A percentile compares a stretch with the other conserved stretches of the same genome.
phyloP scores from a whole-genome alignment of 768 basidiomycete genomes.

The Calocera viscosa region DNA sequence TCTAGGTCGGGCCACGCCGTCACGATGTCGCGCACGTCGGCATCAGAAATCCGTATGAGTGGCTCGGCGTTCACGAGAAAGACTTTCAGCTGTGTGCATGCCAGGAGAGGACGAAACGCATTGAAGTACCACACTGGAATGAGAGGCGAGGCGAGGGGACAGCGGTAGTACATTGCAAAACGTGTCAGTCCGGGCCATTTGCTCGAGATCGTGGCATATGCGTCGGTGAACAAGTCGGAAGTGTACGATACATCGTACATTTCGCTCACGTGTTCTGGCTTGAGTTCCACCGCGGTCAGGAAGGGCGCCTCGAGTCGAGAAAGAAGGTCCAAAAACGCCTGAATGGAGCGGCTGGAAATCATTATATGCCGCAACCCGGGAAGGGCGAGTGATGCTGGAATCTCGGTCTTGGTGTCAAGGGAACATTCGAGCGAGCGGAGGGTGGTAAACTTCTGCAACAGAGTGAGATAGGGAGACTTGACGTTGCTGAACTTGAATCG shows the following conservation, averaged over 20 bases:
- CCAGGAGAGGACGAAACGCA: neutral
- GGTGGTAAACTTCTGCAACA: neutral
- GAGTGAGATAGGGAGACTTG: neutral
- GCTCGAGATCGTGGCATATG: neutral
- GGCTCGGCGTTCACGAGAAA: neutral
- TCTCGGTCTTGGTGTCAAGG: neutral
- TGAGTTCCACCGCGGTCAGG: neutral
- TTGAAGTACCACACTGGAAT: neutral
- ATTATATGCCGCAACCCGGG: neutral
- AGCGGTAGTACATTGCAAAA: neutral
- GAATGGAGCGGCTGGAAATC: neutral
- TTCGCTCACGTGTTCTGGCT: neutral
- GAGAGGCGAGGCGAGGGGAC: neutral
- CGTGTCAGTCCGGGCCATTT: neutral
- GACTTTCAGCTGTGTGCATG: neutral
- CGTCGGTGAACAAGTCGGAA: neutral
- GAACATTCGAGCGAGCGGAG: conserved; percentile 1
- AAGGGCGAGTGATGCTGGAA: neutral
- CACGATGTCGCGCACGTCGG: neutral
- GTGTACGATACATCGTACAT: neutral
- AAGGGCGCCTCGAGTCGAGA: neutral
- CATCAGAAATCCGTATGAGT: neutral
- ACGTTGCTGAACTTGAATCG: neutral
- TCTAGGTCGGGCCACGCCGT: neutral
- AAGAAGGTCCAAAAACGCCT: neutral